Evolutionary conservation across 2,329 filamentous ascomycete species (phyloP).

Genomic region (Colletotrichum siamense): DNA sequence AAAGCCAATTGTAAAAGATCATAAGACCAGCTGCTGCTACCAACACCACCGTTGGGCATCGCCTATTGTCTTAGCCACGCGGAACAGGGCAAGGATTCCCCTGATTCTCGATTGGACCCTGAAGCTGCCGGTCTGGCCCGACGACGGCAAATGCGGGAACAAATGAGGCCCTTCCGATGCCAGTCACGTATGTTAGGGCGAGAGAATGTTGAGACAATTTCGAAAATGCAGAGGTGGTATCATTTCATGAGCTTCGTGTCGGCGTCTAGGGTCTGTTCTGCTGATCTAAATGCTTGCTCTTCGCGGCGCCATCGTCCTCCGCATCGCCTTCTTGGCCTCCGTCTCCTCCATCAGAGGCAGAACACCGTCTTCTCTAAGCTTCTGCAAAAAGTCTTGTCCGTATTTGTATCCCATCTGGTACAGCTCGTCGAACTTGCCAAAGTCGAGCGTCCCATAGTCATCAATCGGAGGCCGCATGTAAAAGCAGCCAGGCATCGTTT

Average conservation of each 20-base stretch:
- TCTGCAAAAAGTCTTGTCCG: constrained; percentile 79
- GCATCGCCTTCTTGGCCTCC: constrained; percentile 77
- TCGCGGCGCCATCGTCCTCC: constrained; percentile 80
- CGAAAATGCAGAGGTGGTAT: neutral
- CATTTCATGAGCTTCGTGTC: neutral
- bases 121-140: neutral
- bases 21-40: neutral
- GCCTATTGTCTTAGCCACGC: neutral
- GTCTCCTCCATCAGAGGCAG: constrained; percentile 74
- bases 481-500: constrained; percentile 86
- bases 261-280: neutral
- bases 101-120: neutral
- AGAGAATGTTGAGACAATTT: neutral
- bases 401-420: constrained; percentile 88
- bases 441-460: constrained; percentile 91
- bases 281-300: constrained; percentile 71
- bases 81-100: neutral
- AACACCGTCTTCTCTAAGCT: constrained; percentile 78
- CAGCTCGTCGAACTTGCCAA: constrained; percentile 97
- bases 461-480: constrained; percentile 98
- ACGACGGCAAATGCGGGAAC: neutral
- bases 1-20: neutral
- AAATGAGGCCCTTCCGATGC: neutral
- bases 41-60: neutral
- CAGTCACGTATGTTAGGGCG: neutral